Evolutionary conservation across 2,329 filamentous ascomycete species (phyloP).

Genomic region (Ascochyta fabae): DNA sequence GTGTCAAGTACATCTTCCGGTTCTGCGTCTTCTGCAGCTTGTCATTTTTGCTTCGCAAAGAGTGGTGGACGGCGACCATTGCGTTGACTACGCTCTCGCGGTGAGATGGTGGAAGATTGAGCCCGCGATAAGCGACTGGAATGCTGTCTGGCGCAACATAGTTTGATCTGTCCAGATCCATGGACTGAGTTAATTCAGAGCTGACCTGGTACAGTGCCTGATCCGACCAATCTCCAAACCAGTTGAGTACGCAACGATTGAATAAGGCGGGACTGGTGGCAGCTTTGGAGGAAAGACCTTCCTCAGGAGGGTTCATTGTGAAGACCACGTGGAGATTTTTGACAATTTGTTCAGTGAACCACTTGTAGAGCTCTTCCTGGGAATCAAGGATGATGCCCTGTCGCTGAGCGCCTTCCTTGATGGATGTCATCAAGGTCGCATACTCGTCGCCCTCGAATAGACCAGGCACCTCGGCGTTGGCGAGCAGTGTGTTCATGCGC

Average conservation of each 20-base stretch:
- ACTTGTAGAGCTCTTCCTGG: conserved; percentile 99
- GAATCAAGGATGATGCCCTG: conserved; percentile 95
- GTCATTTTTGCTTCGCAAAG: conserved; percentile 85
- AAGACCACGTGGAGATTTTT: conserved; percentile 99
- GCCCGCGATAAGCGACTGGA: conserved; percentile 87
- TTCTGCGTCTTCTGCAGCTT: conserved; percentile 91
- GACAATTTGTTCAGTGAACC: conserved; percentile 99
- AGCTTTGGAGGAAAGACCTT: conserved; percentile 91
- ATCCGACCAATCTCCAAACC: conserved; percentile 99
- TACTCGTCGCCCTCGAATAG: conserved; percentile 99
- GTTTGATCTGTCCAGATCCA: conserved; percentile 88
- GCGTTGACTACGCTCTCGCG: conserved; percentile 93
- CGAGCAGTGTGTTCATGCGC: conserved; percentile 97
- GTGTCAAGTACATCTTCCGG: conserved; percentile 90
- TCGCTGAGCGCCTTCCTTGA: conserved; percentile 96
- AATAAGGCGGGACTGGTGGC: conserved; percentile 97
- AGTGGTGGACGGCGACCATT: conserved; percentile 99
- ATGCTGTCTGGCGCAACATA: conserved; percentile 89
- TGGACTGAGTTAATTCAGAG: conserved; percentile 92
- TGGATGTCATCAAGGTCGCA: conserved; percentile 97
- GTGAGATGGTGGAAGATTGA: conserved; percentile 84
- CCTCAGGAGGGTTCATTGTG: conserved; percentile 99
- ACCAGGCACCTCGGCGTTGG: conserved; percentile 98
- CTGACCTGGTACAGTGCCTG: conserved; percentile 98
- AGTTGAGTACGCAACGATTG: conserved; percentile 99